A percentile compares a stretch with the other conserved stretches of the same genome.
Conservation (phyloP, 2,329 filamentous ascomycete genomes). For the Paraphaeosphaeria sporulosa region DNA sequence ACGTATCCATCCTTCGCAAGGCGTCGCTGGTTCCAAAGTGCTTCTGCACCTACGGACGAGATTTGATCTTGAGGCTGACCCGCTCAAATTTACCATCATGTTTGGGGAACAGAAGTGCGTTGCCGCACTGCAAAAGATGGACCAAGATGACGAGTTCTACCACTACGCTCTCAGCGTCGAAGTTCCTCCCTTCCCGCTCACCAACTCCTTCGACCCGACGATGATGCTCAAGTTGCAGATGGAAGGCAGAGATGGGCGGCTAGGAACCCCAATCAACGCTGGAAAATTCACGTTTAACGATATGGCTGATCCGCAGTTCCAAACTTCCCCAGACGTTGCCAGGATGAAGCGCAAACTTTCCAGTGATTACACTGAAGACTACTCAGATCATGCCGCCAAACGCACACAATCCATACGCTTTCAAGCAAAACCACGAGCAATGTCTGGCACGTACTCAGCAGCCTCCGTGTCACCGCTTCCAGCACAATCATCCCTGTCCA, state of each 20-base stretch:
- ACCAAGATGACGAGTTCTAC: slow-evolving; percentile 65
- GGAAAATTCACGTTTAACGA: slow-evolving; percentile 70
- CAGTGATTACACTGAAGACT: slow-evolving; percentile 39
- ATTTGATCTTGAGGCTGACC: slow-evolving; percentile 73
- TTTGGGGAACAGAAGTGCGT: slow-evolving; percentile 81
- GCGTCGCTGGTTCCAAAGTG: slow-evolving; percentile 73
- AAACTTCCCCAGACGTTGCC: slow-evolving; percentile 36
- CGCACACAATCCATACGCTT: slow-evolving; percentile 49
- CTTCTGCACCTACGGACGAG: slow-evolving; percentile 76
- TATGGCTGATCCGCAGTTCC: slow-evolving; percentile 41
- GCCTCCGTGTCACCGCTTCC: slow-evolving; percentile 49
- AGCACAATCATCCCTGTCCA: slow-evolving; percentile 46
- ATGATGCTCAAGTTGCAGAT: slow-evolving; percentile 68
- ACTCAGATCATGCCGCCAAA: slow-evolving; percentile 43
- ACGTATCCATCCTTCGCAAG: slow-evolving; percentile 71
- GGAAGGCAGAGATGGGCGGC: slow-evolving; percentile 63
- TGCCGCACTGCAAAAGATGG: slow-evolving; percentile 69
- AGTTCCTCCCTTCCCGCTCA: slow-evolving; percentile 70
- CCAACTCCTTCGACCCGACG: slow-evolving; percentile 62
- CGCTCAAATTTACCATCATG: slow-evolving; percentile 67
- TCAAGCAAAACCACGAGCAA: slow-evolving; percentile 41
- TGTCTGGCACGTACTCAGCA: slow-evolving; percentile 42
- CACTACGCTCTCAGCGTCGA: slow-evolving; percentile 77
- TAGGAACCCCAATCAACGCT: slow-evolving; percentile 61
- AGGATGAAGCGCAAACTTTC: slow-evolving; percentile 45